These are phyloP conservation scores for Magnolia sinica DNA, from an alignment of 164 flowering plant species.

Conservation along the genomic window DNA sequence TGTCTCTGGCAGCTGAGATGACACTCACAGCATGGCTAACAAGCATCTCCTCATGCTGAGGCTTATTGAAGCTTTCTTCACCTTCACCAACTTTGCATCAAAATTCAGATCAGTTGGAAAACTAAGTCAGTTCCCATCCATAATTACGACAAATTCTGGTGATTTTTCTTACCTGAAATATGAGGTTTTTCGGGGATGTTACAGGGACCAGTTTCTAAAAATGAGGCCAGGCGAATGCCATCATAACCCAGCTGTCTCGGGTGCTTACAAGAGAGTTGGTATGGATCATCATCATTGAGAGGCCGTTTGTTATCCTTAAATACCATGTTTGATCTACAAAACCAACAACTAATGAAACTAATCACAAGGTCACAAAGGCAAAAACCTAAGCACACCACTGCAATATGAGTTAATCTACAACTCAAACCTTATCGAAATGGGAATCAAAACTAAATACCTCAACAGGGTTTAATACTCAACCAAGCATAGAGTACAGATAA, in stretches of 20 bases:
- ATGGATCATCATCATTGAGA: constrained; percentile 30
- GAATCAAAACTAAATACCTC: no score
- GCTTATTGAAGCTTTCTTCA: constrained; percentile 16
- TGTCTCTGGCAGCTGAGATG: constrained; percentile 5
- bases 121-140: background rate
- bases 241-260: constrained; percentile 27
- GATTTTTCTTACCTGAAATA: constrained; percentile 25
- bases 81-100: constrained; percentile 17
- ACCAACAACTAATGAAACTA: background rate
- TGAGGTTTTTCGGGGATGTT: constrained; percentile 11
- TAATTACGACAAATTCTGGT: background rate
- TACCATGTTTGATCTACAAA: constrained; percentile 42
- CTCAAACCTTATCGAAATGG: no score
- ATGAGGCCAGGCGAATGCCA: constrained; percentile 1
- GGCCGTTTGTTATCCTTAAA: constrained; percentile 36
- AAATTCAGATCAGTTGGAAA: constrained; percentile 5
- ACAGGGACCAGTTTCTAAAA: constrained; percentile 12
- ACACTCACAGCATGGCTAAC: constrained; percentile 1
- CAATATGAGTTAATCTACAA: no score
- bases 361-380: background rate
- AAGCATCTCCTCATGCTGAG: constrained; percentile 12
- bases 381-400: no score
- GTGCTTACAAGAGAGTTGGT: constrained; percentile 33
- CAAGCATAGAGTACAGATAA: no score
- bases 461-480: no score